A percentile compares a stretch with the other conserved stretches of the same genome.
Conservation (phyloP, 2,329 filamentous ascomycete species). For the Aspergillus fumigatus region DNA sequence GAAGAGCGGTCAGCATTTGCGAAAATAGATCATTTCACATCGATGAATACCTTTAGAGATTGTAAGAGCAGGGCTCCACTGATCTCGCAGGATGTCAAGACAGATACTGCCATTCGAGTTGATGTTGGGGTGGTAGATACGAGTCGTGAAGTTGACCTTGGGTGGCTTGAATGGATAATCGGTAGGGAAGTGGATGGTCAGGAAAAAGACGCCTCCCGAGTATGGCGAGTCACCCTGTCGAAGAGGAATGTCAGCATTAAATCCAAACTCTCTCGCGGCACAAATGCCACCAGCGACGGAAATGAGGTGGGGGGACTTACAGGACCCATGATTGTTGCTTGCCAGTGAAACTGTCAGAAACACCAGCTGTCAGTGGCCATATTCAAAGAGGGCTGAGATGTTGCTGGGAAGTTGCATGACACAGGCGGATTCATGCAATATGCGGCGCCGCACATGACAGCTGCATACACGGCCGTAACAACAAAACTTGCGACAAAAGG, state of each 20-base stretch:
- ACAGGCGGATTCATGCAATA: background rate
- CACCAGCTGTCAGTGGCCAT: slow-evolving; percentile 27
- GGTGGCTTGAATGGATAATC: slow-evolving; percentile 99
- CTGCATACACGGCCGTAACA: slow-evolving; percentile 8
- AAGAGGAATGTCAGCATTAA: slow-evolving; percentile 29
- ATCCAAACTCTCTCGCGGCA: background rate
- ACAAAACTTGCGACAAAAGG: slow-evolving; percentile 5
- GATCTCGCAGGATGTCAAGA: slow-evolving; percentile 94
- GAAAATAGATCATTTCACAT: background rate
- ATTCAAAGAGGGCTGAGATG: background rate
- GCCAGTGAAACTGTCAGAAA: slow-evolving; percentile 86
- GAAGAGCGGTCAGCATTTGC: background rate
- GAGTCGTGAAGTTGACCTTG: slow-evolving; percentile 99
- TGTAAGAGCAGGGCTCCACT: slow-evolving; percentile 97
- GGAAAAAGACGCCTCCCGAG: slow-evolving; percentile 97
- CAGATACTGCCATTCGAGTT: slow-evolving; percentile 99
- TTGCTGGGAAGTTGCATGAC: background rate
- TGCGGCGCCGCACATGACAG: slow-evolving; percentile 22
- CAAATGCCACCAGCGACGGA: background rate
- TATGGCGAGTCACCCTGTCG: slow-evolving; percentile 87
- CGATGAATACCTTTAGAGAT: slow-evolving; percentile 85
- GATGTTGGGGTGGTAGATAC: slow-evolving; percentile 99
- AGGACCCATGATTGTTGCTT: slow-evolving; percentile 99
- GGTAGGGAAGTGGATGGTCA: slow-evolving; percentile 98
- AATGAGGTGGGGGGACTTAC: slow-evolving; percentile 54